Base-by-base conservation (phyloP, 2,329 filamentous ascomycete species). In the Grosmannia serpens region DNA sequence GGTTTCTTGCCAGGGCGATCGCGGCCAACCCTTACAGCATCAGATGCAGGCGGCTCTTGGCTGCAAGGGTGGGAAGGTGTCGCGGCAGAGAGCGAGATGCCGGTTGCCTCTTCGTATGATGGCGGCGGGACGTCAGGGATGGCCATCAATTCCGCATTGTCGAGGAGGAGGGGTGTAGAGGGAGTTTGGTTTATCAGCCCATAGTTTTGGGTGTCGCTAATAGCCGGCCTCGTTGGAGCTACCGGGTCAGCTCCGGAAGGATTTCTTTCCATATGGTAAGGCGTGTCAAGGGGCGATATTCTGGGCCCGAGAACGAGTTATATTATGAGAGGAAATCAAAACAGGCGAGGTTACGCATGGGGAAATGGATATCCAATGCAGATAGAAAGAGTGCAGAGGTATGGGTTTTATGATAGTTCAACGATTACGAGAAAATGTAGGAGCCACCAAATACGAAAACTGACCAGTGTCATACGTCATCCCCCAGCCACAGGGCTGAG, bases 51-150 rank as follows among this genome's bases (percentile, higher is more conserved):
- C 22, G 17, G 26, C 20, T 22, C 10, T 47, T 35, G 54, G 4
- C 38, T 27, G 3, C 10, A 41, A 13, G 46, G 47, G 9, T 17
- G 33, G 33, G n/a, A 2, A 46, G 49, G 24, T 1, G 5, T 4
- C 6, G 50, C 8, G 2, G 27, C 35, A 17, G 31, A 1, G 2
- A 35, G 47, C 7, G 55, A 46, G 29, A 61, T 58, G 47, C 59
- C 62, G 17, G 44, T 58, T 38, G 62, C 62, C 46, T 63, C 62
- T 52, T 63, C 62, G 58, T 63, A 63, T 7, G 61, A 60, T 22
- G 62, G 62, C 10, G 62, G 62, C 4, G 62, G 61, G n/a, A 41
- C 62, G 24, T 61, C 59, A 26, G 60, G 59, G 0, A 41, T n/a
- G 51, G 50, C 35, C 50, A 24, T 17, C 41, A 44, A 7, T 13